Evolutionary conservation across 2,329 filamentous ascomycete genomes (phyloP).

Genomic region (Hypocrella siamensis): DNA sequence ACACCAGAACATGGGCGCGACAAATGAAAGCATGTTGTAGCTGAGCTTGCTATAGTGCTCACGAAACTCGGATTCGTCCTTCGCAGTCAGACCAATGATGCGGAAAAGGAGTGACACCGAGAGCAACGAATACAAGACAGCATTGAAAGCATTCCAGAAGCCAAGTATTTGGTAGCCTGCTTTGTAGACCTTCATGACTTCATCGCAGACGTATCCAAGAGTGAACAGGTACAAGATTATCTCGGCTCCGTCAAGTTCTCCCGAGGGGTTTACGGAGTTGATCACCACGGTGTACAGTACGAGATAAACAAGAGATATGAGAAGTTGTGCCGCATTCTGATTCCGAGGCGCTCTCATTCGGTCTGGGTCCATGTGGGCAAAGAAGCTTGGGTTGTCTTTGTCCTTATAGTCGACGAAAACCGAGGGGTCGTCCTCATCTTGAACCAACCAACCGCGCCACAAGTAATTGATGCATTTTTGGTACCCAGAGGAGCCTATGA

Average conservation of each 20-base stretch:
- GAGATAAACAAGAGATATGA: conserved; percentile 72
- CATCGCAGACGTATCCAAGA: conserved; percentile 77
- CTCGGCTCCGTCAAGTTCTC: conserved; percentile 74
- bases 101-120: conserved; percentile 65
- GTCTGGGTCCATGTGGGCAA: conserved; percentile 79
- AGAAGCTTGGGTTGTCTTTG: conserved; percentile 63
- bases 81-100: conserved; percentile 58
- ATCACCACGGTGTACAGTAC: conserved; percentile 78
- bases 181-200: conserved; percentile 81
- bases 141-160: conserved; percentile 97
- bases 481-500: conserved; percentile 88
- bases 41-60: conserved; percentile 59
- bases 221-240: conserved; percentile 82
- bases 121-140: conserved; percentile 63
- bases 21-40: conserved; percentile 90
- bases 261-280: conserved; percentile 79
- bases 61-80: conserved; percentile 27
- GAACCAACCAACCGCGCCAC: conserved; percentile 93
- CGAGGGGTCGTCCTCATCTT: conserved; percentile 82
- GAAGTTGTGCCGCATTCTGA: conserved; percentile 78
- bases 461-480: conserved; percentile 89
- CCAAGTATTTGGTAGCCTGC: conserved; percentile 80
- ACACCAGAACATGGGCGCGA: conserved; percentile 93
- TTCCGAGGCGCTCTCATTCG: conserved; percentile 86
- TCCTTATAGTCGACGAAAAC: conserved; percentile 78